Base-by-base conservation (phyloP, 2,329 filamentous ascomycete genomes). In the Pseudopyricularia cyperi region DNA sequence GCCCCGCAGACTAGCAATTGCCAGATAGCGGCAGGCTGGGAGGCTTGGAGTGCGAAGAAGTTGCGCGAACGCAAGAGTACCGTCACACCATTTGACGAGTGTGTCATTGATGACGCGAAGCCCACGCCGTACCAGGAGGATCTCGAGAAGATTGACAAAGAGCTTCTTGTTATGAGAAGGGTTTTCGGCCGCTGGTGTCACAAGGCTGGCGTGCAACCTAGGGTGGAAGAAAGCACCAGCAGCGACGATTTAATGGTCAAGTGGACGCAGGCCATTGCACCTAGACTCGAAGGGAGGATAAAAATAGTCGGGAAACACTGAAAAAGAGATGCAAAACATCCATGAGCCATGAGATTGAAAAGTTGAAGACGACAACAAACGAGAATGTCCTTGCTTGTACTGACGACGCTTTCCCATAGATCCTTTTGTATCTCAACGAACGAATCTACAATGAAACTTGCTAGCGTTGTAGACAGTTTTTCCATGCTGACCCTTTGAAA, bases 261-360 rank as follows among this genome's bases (percentile, higher is more conserved):
- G 57, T 95, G 89, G 88, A 91, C 87, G 8, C 80, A 78, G 55
- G 84, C 87, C 2, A 90, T 95, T 64, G 80, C 83, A 52, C 89
- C 89, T 1, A 76, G 77, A 53, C 55, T 91, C 8, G 89, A 95
- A 63, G 88, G 87, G 1, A 77, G 89, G 48, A 94, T 95, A 42
- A 65, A 63, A 32, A 75, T 74, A 63, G 61, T 75, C 3, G 56
- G 55, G 15, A 24, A 44, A 12, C 7, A 19, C 12, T 44, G 19
- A 44, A 26, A 9, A 22, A 6, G 24, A 44, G 11, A 24, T 44
- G 15, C 11, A 24, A n/a, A n/a, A n/a, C n/a, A n/a, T n/a, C n/a
- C n/a, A n/a, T n/a, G n/a, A n/a, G n/a, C n/a, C n/a, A n/a, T n/a
- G n/a, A n/a, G n/a, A n/a, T n/a, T n/a, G n/a, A n/a, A n/a, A n/a